A percentile compares a stretch with the other conserved stretches of the same genome.
phyloP scores from a whole-genome alignment of 768 basidiomycete genomes.

The Kwoniella dejecticola region DNA sequence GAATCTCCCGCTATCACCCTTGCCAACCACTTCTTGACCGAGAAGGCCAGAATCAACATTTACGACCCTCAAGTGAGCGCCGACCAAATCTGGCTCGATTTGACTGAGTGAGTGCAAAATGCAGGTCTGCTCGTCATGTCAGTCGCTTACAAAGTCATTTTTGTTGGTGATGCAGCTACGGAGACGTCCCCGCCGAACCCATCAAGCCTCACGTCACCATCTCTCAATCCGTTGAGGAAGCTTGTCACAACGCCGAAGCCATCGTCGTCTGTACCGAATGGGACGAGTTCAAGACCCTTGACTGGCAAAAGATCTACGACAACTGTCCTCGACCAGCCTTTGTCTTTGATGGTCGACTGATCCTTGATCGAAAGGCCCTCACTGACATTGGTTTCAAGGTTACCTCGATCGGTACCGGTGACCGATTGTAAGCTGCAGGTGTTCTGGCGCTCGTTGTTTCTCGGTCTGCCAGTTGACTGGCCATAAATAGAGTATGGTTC shows the following conservation, averaged over 20 bases:
- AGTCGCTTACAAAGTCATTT: too few species aligned
- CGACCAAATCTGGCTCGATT: conserved; percentile 73
- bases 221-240: conserved; percentile 74
- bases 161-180: conserved; percentile 45
- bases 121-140: too few species aligned
- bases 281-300: conserved; percentile 91
- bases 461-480: too few species aligned
- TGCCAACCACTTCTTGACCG: conserved; percentile 87
- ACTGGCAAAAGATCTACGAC: conserved; percentile 83
- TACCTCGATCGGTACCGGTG: conserved; percentile 56
- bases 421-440: conserved; percentile 36
- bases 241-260: conserved; percentile 84
- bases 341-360: conserved; percentile 75
- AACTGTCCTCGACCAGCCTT: conserved; percentile 98
- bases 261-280: conserved; percentile 93
- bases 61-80: conserved; percentile 87
- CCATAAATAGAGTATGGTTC: too few species aligned
- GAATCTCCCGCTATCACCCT: conserved; percentile 95
- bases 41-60: conserved; percentile 80
- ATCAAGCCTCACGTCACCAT: conserved; percentile 88
- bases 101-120: conserved; percentile 51
- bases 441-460: too few species aligned
- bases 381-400: conserved; percentile 83
- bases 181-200: conserved; percentile 64
- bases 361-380: conserved; percentile 78